Conservation (phyloP, 139 green algal species). For the Volvox reticuliferus region DNA sequence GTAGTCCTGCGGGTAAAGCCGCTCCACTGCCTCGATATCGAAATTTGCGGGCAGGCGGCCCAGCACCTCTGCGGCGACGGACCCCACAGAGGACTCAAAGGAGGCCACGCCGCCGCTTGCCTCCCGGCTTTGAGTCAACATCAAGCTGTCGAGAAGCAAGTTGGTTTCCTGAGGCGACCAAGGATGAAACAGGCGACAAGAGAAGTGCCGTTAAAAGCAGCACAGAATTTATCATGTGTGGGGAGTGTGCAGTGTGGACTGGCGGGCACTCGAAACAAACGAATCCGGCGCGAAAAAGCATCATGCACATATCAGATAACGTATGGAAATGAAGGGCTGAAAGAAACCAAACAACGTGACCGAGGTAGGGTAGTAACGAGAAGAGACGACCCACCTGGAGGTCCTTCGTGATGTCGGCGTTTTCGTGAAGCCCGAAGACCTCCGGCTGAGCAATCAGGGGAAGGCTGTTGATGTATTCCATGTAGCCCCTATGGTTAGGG, state of each 20-base stretch:
- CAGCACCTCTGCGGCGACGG: constrained; percentile 72
- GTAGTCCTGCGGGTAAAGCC: constrained; percentile 82
- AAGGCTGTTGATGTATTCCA: constrained; percentile 81
- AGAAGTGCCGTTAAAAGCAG: constrained; percentile 52
- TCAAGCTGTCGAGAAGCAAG: constrained; percentile 66
- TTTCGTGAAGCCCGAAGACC: constrained; percentile 84
- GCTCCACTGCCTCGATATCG: constrained; percentile 76
- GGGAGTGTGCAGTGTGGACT: background rate
- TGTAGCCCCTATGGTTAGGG: constrained; percentile 58
- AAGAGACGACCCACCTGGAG: constrained; percentile 52
- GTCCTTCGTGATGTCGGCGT: constrained; percentile 86
- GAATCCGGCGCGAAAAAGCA: no score
- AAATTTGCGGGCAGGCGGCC: constrained; percentile 72
- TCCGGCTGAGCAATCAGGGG: constrained; percentile 73
- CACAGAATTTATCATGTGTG: no score
- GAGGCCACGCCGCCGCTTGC: constrained; percentile 47
- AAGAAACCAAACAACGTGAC: no score
- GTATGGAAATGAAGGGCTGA: no score
- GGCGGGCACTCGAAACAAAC: background rate
- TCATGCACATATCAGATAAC: no score
- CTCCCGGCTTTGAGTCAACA: constrained; percentile 60
- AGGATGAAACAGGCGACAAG: background rate
- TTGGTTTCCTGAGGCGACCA: constrained; percentile 51
- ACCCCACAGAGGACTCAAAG: constrained; percentile 52
- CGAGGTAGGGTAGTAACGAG: no score